phyloP scores from a whole-genome alignment of 1,284 basidiomycete species.

The Cutaneotrichosporon sp. region DNA sequence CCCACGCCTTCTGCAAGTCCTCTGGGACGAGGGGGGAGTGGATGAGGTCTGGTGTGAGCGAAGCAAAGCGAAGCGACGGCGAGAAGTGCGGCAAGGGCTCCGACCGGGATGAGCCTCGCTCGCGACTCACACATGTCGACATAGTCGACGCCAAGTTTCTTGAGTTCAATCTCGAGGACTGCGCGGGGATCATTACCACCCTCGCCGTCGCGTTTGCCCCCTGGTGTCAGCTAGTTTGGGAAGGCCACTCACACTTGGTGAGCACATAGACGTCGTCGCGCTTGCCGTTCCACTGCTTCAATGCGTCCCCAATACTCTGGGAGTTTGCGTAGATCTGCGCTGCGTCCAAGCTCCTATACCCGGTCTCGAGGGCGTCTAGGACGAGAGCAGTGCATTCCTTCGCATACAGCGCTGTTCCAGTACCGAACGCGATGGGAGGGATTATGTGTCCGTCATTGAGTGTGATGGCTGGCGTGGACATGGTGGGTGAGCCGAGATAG shows the following conservation, averaged over 20 bases:
- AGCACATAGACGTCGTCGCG: conserved; percentile 56
- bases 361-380: conserved; percentile 37
- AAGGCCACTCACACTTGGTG: conserved; percentile 52
- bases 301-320: conserved; percentile 57
- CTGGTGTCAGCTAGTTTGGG: conserved; percentile 2
- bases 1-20: conserved; percentile 59
- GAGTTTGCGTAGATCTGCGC: conserved; percentile 55
- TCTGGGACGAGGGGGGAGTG: conserved; percentile 59
- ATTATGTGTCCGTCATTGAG: conserved; percentile 42
- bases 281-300: conserved; percentile 63
- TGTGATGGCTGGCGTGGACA: conserved; percentile 26
- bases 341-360: conserved; percentile 42
- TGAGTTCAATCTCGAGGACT: conserved; percentile 42
- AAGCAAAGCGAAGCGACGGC: neutral
- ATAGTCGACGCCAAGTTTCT: conserved; percentile 62
- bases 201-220: conserved; percentile 21
- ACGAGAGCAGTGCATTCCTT: conserved; percentile 35
- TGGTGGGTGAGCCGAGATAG: neutral
- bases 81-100: too few species aligned
- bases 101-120: too few species aligned
- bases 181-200: conserved; percentile 36
- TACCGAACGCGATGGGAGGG: conserved; percentile 43
- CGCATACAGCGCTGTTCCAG: conserved; percentile 41
- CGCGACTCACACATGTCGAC: conserved; percentile 60
- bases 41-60: conserved; percentile 60